Evolutionary conservation across 805 yeast species (phyloP).

Genomic region (Candida manassasensis): DNA sequence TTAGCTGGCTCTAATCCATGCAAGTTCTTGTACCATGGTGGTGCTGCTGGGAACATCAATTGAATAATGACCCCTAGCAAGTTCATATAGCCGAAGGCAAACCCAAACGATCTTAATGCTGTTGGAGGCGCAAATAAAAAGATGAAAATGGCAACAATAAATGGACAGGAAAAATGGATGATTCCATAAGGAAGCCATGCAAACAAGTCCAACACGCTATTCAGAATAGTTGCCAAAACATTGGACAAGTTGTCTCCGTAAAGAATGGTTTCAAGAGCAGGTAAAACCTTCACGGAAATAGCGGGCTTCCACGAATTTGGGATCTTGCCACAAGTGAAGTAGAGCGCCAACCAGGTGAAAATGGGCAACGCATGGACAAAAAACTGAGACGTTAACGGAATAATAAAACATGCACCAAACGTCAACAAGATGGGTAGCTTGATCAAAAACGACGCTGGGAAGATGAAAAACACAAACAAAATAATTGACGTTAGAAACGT

Average conservation of each 20-base stretch:
- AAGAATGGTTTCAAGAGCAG: conserved; percentile 86
- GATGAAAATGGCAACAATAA: conserved; percentile 70
- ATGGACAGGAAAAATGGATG: conserved; percentile 86
- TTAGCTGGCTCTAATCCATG: conserved; percentile 88
- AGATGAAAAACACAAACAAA: conserved; percentile 51
- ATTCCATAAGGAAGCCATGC: conserved; percentile 97
- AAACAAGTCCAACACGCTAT: conserved; percentile 63
- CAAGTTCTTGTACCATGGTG: conserved; percentile 91
- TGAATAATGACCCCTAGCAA: conserved; percentile 79
- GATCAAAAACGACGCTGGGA: conserved; percentile 49
- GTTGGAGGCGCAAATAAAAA: conserved; percentile 93
- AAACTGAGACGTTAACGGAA: conserved; percentile 82
- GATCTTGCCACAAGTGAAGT: conserved; percentile 70
- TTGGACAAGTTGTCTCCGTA: conserved; percentile 89
- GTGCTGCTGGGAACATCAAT: conserved; percentile 85
- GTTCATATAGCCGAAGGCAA: conserved; percentile 95
- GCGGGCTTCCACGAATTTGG: conserved; percentile 76
- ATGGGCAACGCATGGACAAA: conserved; percentile 80
- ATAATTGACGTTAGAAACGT: conserved; percentile 48
- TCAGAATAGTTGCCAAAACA: conserved; percentile 70
- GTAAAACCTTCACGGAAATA: conserved; percentile 82
- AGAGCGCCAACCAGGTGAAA: conserved; percentile 78
- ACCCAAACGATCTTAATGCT: conserved; percentile 74
- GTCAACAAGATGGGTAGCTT: conserved; percentile 39
- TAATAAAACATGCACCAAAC: conserved; percentile 42